Evolutionary conservation across 129 eudicot species (phyloP), one percentile per base, ranked within the genome.

Genomic region (Pittosporum tobira): DNA sequence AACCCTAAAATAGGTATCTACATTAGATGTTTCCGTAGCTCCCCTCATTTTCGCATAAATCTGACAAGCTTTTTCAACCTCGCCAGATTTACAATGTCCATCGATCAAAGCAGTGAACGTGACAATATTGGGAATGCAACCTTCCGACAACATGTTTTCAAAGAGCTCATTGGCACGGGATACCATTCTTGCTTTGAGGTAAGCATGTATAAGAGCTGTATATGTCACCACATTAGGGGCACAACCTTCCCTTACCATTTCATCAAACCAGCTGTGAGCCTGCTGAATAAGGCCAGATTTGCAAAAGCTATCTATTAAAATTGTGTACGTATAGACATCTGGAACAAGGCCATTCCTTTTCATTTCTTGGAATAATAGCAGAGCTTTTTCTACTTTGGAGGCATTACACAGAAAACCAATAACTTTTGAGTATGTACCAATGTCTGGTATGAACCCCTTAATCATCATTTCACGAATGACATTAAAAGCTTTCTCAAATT

Each of bases 211-310:
- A 38, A 87, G 76, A 14, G 96, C 69, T 22, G 96, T 93, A 76
- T 93, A 93, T 10, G 99, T 93, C 63, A 93, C 99, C 42, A 87
- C 96, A 63, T 69, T 87, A 49, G 99, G 99, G 31, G 75, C 49
- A 70, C 96, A 84, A 28, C 99, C 96, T 50, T 81, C 67, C 42
- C 42, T 53, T 27, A 78, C 50, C 99, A 93, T 87, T 71, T 83
- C 96, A 68, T 83, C 71, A 51, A 93, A 81, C 96, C 90, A 87
- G 49, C 44, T 65, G 28, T 71, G 88, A 44, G 94, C 96, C 61
- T 93, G 96, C 51, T 63, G 65, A 69, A 81, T 77, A 8, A 93
- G 73, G 57, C 99, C 99, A 31, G 80, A 88, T 71, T 87, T 93
- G 77, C 96, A 93, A 67, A 93, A 87, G 65, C 85, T 69, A 77